These are phyloP conservation scores for Podosphaera xanthii DNA, from an alignment of 2,329 filamentous ascomycete species.

Conservation along the genomic window DNA sequence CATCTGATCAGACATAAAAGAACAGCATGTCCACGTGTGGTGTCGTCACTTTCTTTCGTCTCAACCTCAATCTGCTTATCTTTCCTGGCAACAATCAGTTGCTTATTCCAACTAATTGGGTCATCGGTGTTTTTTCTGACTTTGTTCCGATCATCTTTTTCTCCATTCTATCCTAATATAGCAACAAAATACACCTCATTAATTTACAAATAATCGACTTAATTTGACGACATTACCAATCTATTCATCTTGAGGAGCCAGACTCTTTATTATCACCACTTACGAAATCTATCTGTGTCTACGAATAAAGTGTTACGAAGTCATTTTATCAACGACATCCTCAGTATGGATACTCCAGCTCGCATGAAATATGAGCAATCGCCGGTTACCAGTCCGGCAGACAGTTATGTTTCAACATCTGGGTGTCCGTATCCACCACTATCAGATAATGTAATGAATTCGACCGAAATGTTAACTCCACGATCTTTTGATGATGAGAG, in stretches of 20 bases:
- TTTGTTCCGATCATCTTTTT: not conserved
- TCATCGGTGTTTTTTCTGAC: not conserved
- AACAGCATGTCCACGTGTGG: not conserved
- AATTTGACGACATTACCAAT: too few relatives aligned
- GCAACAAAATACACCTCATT: too few relatives aligned
- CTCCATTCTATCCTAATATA: not conserved
- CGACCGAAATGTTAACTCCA: constrained; percentile 14
- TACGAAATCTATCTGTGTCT: not conserved
- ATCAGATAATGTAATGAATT: constrained; percentile 13
- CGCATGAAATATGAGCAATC: constrained; percentile 16
- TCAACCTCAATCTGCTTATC: not conserved
- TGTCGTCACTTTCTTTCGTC: not conserved
- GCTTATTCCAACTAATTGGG: not conserved
- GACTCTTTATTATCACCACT: too few relatives aligned
- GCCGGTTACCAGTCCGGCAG: constrained; percentile 13
- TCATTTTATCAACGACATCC: not conserved
- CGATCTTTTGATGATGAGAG: constrained; percentile 16
- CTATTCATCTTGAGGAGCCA: too few relatives aligned
- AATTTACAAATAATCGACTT: too few relatives aligned
- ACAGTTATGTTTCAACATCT: constrained; percentile 17
- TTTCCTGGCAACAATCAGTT: not conserved
- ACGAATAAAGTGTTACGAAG: not conserved
- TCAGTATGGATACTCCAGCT: constrained; percentile 7
- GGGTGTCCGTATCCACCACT: constrained; percentile 14
- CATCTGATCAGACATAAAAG: not conserved